Evolutionary conservation across 1,284 basidiomycete genomes (phyloP), one percentile per base, ranked within the genome.

Genomic region (Cutaneotrichosporon spelunceum): DNA sequence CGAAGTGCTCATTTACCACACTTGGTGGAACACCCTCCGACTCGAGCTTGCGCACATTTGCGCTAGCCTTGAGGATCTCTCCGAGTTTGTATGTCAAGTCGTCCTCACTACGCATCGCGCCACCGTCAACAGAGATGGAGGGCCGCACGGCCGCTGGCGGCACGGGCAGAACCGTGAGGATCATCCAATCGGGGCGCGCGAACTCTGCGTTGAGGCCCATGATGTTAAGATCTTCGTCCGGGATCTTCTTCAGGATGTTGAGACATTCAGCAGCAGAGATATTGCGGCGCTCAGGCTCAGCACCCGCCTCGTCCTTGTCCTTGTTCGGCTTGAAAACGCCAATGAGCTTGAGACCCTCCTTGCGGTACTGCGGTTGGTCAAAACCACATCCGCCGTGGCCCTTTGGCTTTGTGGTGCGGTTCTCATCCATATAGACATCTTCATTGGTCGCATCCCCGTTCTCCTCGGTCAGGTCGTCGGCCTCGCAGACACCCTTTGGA

Each of bases 181-280:
- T 94, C 96, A 99, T 99, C 96, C 96, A 99, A 73, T 98, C 93
- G 3, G 96, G 96, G 48, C 94, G 86, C 14, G 96, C 96, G 75
- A 95, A 98, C 74, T 93, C 91, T 59, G 93, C 91, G 27, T 92
- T 95, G 9, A 99, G 85, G 45, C 96, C 96, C 67, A 99, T 87
- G 19, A 94, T 83, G 68, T 88, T 84, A n/a, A 99, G 85, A 77
- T 99, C 96, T 19, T 86, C 84, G 67, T 93, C 87, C 1, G 91
- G 85, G 79, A 97, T 93, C 84, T 95, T 96, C 81, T 90, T 93
- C 80, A 95, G 86, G 47, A 91, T 89, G 66, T 88, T 91, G 81
- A 94, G 90, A 24, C 92, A 91, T 74, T 97, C 93, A 4, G 87
- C 87, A 0, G 95, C 90, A 0, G 90, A 88, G 71, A 96, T 88